A percentile compares a stretch with the other conserved stretches of the same genome.
phyloP scores from a whole-genome alignment of 345 rosid genomes.

The Dipteronia sinensis region DNA sequence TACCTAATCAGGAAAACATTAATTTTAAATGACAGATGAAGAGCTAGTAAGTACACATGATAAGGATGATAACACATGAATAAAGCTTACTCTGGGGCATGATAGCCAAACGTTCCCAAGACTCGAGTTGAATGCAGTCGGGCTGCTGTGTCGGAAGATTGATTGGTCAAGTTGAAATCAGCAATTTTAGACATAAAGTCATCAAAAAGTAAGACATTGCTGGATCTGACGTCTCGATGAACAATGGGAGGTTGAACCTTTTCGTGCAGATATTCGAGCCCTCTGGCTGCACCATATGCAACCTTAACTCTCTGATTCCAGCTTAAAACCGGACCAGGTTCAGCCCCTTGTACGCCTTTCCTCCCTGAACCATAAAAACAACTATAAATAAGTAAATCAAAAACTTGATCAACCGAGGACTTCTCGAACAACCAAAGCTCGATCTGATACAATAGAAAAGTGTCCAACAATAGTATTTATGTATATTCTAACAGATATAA shows the following conservation, averaged over 20 bases:
- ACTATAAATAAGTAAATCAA: no score
- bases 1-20: slow-evolving; percentile 50
- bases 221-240: slow-evolving; percentile 91
- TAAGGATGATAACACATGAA: background rate
- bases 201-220: slow-evolving; percentile 89
- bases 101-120: slow-evolving; percentile 97
- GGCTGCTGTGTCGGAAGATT: slow-evolving; percentile 86
- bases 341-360: slow-evolving; percentile 95
- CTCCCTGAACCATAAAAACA: slow-evolving; percentile 52
- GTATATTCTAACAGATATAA: no score
- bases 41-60: no score
- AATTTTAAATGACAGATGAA: no score
- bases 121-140: slow-evolving; percentile 96
- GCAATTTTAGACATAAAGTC: slow-evolving; percentile 83
- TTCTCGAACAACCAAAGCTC: no score
- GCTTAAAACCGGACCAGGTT: slow-evolving; percentile 85
- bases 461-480: no score
- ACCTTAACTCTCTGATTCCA: slow-evolving; percentile 93
- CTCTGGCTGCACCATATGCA: slow-evolving; percentile 91
- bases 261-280: slow-evolving; percentile 93
- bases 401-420: no score
- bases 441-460: no score
- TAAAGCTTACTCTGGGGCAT: slow-evolving; percentile 88
- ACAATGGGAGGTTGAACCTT: slow-evolving; percentile 89
- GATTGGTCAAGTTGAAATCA: slow-evolving; percentile 88